Percentiles rank a stretch among this genome's conserved stretches.
phyloP scores from a whole-genome alignment of 495 filamentous ascomycete genomes.

The Cudoniella acicularis region DNA sequence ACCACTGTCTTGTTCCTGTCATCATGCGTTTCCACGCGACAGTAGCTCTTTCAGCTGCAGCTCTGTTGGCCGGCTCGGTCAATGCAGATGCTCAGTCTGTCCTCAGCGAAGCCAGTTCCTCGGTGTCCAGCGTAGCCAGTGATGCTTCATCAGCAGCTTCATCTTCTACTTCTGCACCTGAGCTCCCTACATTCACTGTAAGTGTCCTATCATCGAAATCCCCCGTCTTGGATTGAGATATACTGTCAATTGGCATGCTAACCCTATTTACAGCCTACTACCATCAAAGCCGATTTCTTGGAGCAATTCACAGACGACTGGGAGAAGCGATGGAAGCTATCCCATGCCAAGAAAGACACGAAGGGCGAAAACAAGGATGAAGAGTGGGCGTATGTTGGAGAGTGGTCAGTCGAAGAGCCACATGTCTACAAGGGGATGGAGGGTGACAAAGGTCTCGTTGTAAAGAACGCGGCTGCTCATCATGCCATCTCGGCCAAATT shows the following conservation, averaged over 20 bases:
- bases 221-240: neutral
- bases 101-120: slow-evolving; percentile 39
- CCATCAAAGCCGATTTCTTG: slow-evolving; percentile 87
- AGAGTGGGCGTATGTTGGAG: slow-evolving; percentile 96
- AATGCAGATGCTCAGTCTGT: slow-evolving; percentile 70
- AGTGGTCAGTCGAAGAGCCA: slow-evolving; percentile 97
- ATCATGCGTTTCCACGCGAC: slow-evolving; percentile 65
- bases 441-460: slow-evolving; percentile 92
- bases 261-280: slow-evolving; percentile 62
- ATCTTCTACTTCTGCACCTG: slow-evolving; percentile 50
- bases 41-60: slow-evolving; percentile 66
- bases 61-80: slow-evolving; percentile 63
- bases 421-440: slow-evolving; percentile 88
- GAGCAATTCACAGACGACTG: slow-evolving; percentile 98
- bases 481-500: slow-evolving; percentile 99
- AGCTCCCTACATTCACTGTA: slow-evolving; percentile 87
- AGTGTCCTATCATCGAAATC: slow-evolving; percentile 32
- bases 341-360: slow-evolving; percentile 90
- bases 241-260: slow-evolving; percentile 17
- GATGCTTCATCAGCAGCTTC: slow-evolving; percentile 29
- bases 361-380: slow-evolving; percentile 69
- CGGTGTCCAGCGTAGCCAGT: slow-evolving; percentile 35
- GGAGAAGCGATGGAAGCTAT: slow-evolving; percentile 87
- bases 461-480: slow-evolving; percentile 95
- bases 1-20: neutral